Evolutionary conservation across 768 basidiomycete genomes (phyloP), one percentile per base, ranked within the genome.

Genomic region (Lactarius psammicola): DNA sequence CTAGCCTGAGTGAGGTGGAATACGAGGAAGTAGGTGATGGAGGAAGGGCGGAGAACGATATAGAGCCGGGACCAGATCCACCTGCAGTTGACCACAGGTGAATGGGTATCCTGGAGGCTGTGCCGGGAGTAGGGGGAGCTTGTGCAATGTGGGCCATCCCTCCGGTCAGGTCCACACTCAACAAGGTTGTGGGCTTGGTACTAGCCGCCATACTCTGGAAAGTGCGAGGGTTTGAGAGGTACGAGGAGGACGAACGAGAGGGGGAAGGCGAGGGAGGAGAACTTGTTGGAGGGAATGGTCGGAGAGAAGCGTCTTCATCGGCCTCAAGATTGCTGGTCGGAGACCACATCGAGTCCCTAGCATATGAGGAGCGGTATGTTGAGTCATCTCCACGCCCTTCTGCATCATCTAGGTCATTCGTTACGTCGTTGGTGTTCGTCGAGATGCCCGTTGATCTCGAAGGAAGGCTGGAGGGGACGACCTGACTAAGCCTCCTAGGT

Each of bases 141-240:
- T 96, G 91, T 7, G 94, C 94, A 70, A 96, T 96, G 75, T 96
- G 94, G 0, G 90, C 94, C 81, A 94, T 87, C 15, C 90, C 90
- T 69, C 87, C 87, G 8, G 87, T 85, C 30, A 94, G 75, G 72
- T 98, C 95, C 67, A 96, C 85, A 70, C 91, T 94, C n/a, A 97
- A 80, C 30, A 98, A 76, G 0, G 95, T 98, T 6, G 95, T 98
- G 2, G 94, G 95, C 75, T 97, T 97, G 15, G 95, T 98, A 71
- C 90, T 92, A 7, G 90, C 92, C 31, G 89, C 85, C 72, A 89
- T 87, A 72, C 90, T 92, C 71, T 85, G 83, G 76, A 94, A 92
- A 0, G 91, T 93, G 61, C 87, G 84, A 18, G 91, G 84, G 71
- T 91, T 84, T 6, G 92, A 92, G 31, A 92, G 82, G 75, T 92